Base-by-base conservation (phyloP, 306 rosid genomes). In the Sesbania bispinosa region DNA sequence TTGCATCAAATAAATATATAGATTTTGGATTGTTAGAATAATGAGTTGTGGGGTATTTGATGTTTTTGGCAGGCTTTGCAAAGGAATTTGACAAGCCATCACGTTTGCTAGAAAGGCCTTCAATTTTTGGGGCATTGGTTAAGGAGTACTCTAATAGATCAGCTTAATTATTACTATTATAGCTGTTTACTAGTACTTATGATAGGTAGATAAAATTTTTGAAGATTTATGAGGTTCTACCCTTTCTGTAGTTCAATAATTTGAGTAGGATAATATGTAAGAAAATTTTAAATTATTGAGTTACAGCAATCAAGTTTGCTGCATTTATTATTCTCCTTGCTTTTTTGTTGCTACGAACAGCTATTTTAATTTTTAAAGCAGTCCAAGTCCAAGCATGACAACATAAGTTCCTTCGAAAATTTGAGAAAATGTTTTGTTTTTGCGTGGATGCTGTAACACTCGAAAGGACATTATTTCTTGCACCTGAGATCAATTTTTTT, bases 61-160 rank as follows among this genome's bases (percentile, higher is more conserved):
- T 67, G 5, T 62, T 35, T 47, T 36, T 52, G 39, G 76, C 85
- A 93, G 92, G 98, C 20, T 68, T 39, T 52, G 94, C 94, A 14
- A 90, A 86, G 78, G 98, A 93, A 80, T 93, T 74, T 35, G 98
- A 93, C 78, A 77, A 45, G 63, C 97, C 97, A 11, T 80, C 94
- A 7, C 80, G 75, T 26, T 85, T 93, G 88, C 80, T 93, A 4
- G 93, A 90, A 71, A 76, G 83, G 74, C 87, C 32, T 14, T 81
- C 98, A 11, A 71, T 88, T 29, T 90, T 93, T 54, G 89, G 79
- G 10, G 89, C 90, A 61, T 72, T 93, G 77, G 97, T 93, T 46
- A 93, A 90, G 54, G 98, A 93, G 85, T 90, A 90, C 39, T 85
- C 97, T 41, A 88, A 81, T 53, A 88, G 98, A 48, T 84, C 97